phyloP scores from a whole-genome alignment of 78 protist genomes.

The slime mould (Dictyostelium discoideum) region DNA sequence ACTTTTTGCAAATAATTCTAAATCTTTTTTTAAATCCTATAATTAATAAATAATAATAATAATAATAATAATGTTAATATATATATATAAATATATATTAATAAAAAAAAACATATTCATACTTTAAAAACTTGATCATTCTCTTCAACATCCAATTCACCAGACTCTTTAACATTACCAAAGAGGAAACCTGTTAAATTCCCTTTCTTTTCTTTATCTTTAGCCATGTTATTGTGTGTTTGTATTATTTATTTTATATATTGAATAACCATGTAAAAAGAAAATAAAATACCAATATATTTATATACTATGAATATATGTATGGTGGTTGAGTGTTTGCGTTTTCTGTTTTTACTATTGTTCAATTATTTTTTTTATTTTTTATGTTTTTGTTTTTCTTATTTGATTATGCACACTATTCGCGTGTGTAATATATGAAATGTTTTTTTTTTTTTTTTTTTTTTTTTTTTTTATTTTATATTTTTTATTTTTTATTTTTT shows the following conservation, averaged over 20 bases:
- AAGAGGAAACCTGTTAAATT: conserved; percentile 43
- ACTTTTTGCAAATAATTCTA: conserved; percentile 54
- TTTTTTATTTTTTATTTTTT: neutral
- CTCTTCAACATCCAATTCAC: conserved; percentile 72
- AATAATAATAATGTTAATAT: neutral
- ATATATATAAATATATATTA: no score
- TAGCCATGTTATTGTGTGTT: neutral
- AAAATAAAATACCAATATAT: no score
- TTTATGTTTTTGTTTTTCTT: no score
- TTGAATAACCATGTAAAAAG: neutral
- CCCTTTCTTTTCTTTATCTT: conserved; percentile 18
- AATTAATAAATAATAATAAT: neutral
- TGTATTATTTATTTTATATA: neutral
- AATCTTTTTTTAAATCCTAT: conserved; percentile 63
- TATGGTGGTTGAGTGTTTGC: neutral
- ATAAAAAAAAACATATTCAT: neutral
- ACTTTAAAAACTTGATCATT: conserved; percentile 53
- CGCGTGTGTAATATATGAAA: neutral
- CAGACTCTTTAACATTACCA: conserved; percentile 68
- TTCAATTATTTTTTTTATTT: neutral
- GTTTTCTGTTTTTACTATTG: neutral
- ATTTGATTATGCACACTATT: neutral
- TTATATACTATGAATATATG: neutral
- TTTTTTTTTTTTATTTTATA: neutral
- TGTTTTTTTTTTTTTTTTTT: neutral